Base-by-base conservation (phyloP, 495 filamentous ascomycete species). In the Penicillium lividum region DNA sequence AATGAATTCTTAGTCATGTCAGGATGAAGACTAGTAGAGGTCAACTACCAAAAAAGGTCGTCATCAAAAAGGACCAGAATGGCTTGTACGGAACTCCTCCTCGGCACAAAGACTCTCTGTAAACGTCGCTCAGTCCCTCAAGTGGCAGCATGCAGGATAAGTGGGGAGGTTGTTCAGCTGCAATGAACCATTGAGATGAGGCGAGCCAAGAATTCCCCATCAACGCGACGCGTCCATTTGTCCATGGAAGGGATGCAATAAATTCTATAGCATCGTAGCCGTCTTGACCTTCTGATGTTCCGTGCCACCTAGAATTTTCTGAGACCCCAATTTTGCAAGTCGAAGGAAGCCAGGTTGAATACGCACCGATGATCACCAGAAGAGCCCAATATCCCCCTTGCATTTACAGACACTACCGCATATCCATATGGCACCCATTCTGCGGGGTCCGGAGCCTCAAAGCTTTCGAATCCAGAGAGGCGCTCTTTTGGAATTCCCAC, bases 121-220 rank as follows among this genome's bases (percentile, higher is more conserved):
- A 78, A 13, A 67, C 55, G 55, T 80, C 75, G 0, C 60, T 63
- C 22, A 66, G 55, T 0, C 71, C 71, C 49, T 79, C 76, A 71
- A 73, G 75, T 1, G 76, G 76, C 10, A 74, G 66, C n/a, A 79
- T 76, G 0, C 69, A 70, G 3, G 66, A 67, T 9, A 80, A 69
- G 33, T 66, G 58, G 16, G 75, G 73, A 11, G 72, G 75, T 7
- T 59, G 40, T 1, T 67, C 62, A 7, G 76, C 70, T 30, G 70
- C 69, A 48, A 67, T 62, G 63, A 72, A 70, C 15, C 59, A 22
- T 51, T 79, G 77, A 7, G 65, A 63, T 25, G 68, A 71, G n/a
- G 72, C 71, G 16, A 68, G 57, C 61, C 59, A 65, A 1, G 67
- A 70, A 27, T 70, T 67, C 4, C 64, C 67, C 28, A 50, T 46